Conservation (phyloP, 768 basidiomycete genomes). For the Nidula microcarpa region DNA sequence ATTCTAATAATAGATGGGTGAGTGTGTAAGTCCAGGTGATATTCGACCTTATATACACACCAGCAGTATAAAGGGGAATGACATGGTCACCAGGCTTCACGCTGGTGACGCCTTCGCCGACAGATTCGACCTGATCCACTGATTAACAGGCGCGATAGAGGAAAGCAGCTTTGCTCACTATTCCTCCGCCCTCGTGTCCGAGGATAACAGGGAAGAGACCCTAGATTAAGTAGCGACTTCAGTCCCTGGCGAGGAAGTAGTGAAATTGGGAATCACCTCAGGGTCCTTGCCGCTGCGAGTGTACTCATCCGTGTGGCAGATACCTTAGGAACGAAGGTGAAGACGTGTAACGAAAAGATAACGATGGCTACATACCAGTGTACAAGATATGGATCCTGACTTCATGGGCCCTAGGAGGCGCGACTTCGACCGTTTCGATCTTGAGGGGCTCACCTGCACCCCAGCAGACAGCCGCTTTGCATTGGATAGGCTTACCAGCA, state of each 20-base stretch:
- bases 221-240: slow-evolving; percentile 26
- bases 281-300: slow-evolving; percentile 95
- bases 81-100: slow-evolving; percentile 89
- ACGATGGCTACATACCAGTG: slow-evolving; percentile 58
- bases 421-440: slow-evolving; percentile 91
- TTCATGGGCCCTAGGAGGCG: slow-evolving; percentile 85
- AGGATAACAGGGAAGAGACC: slow-evolving; percentile 91
- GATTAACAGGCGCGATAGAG: slow-evolving; percentile 6
- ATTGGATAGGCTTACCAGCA: slow-evolving; percentile 75
- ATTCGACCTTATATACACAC: slow-evolving; percentile 32
- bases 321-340: slow-evolving; percentile 40
- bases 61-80: slow-evolving; percentile 93
- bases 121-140: slow-evolving; percentile 78
- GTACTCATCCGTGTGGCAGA: slow-evolving; percentile 99
- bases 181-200: slow-evolving; percentile 92
- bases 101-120: slow-evolving; percentile 90
- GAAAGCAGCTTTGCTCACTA: slow-evolving; percentile 48
- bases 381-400: slow-evolving; percentile 91
- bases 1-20: slow-evolving; percentile 46
- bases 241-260: neutral
- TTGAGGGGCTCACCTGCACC: slow-evolving; percentile 82
- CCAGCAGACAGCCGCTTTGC: slow-evolving; percentile 96
- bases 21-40: neutral
- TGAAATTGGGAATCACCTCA: slow-evolving; percentile 51
- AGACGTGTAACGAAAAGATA: neutral